These are phyloP conservation scores for Rosa lucieae DNA, from an alignment of 306 rosid species.

Conservation along the genomic window DNA sequence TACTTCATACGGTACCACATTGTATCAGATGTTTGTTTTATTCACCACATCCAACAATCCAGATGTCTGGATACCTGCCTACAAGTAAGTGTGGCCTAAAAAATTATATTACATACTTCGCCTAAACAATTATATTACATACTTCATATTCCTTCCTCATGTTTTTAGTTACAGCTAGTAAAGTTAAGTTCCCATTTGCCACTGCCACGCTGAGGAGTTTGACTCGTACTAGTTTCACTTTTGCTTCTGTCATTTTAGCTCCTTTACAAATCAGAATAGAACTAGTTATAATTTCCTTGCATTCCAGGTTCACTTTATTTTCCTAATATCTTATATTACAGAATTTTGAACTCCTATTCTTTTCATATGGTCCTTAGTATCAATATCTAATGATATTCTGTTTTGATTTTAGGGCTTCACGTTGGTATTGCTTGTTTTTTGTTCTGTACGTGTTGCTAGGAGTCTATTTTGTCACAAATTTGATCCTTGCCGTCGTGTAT, in stretches of 20 bases:
- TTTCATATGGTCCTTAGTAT: slow-evolving; percentile 6
- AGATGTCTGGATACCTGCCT: slow-evolving; percentile 99
- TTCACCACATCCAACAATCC: slow-evolving; percentile 96
- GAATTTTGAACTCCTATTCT: background rate
- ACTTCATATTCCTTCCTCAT: background rate
- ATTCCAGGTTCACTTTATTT: background rate
- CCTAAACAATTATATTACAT: slow-evolving; percentile 18
- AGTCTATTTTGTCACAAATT: slow-evolving; percentile 90
- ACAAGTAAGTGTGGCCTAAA: slow-evolving; percentile 66
- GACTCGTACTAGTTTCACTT: background rate
- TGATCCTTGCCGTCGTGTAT: slow-evolving; percentile 96
- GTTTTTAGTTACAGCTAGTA: background rate
- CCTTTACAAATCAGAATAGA: background rate
- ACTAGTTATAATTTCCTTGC: background rate
- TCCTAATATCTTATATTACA: background rate
- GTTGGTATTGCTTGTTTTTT: slow-evolving; percentile 82
- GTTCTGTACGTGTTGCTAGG: slow-evolving; percentile 86
- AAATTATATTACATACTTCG: slow-evolving; percentile 8
- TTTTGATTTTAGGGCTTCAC: slow-evolving; percentile 69
- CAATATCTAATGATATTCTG: slow-evolving; percentile 1
- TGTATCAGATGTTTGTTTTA: slow-evolving; percentile 81
- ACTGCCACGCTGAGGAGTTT: background rate
- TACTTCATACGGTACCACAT: slow-evolving; percentile 76
- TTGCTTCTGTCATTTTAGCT: background rate
- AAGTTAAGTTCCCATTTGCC: background rate